phyloP scores from a whole-genome alignment of 108 stramenopile genomes.

The Poteriospumella lacustris region DNA sequence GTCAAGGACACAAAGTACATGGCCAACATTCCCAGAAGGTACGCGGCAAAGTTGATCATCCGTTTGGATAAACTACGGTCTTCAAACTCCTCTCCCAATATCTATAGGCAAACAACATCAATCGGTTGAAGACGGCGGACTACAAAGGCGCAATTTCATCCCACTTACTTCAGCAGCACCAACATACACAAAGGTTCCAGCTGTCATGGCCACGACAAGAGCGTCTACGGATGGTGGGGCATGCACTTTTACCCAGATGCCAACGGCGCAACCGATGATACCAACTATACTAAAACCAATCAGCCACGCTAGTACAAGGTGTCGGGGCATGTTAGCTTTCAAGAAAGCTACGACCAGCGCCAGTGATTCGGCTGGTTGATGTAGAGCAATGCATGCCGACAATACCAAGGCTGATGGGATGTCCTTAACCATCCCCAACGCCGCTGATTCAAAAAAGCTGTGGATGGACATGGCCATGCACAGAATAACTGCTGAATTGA shows the following conservation, averaged over 20 bases:
- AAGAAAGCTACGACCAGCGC: constrained; percentile 91
- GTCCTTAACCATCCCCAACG: constrained; percentile 74
- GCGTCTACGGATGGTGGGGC: constrained; percentile 50
- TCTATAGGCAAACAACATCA: not conserved
- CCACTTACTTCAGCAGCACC: constrained; percentile 94
- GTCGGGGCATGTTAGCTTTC: constrained; percentile 82
- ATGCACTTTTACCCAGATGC: constrained; percentile 71
- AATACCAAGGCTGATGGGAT: constrained; percentile 78
- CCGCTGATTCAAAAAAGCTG: constrained; percentile 87
- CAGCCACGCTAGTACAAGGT: constrained; percentile 67
- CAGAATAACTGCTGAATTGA: constrained; percentile 74
- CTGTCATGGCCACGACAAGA: constrained; percentile 86
- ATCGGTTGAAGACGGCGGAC: not conserved
- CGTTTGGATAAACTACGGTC: not conserved
- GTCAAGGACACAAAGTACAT: not conserved
- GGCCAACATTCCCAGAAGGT: not conserved
- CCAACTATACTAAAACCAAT: constrained; percentile 79
- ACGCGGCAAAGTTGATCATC: not conserved
- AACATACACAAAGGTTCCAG: constrained; percentile 97
- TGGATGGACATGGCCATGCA: constrained; percentile 86
- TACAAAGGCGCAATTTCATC: constrained; percentile 65
- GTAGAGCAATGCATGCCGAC: constrained; percentile 41
- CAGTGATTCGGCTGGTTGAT: constrained; percentile 89
- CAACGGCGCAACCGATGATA: constrained; percentile 70
- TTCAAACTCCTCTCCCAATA: constrained; percentile 25